Evolutionary conservation across 176 grass and related monocot species (phyloP), one percentile per base, ranked within the genome.

Genomic region (Raddia distichophylla): DNA sequence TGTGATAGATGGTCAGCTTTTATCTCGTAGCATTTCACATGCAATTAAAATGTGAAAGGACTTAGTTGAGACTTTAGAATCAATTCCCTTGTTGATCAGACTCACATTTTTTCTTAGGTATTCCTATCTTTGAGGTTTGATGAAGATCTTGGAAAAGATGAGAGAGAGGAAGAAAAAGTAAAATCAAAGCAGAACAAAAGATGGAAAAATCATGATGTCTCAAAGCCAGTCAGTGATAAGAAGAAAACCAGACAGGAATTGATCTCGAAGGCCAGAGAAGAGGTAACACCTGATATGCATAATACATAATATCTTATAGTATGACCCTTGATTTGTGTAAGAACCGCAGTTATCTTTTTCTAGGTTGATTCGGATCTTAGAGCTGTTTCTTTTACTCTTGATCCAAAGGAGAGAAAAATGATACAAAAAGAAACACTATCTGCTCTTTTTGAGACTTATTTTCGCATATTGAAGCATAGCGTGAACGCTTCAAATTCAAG

Each of bases 51-150:
- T 77, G n/a, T 63, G 9, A n/a, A 42, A 53, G 10, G 34, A 80
- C n/a, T 59, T 60, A 54, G 50, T 74, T 58, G 73, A 61, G 27
- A 27, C 27, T 27, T 27, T 27, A 27, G 46, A 48, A 54, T 77
- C 66, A 71, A 76, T 56, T 60, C 27, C 50, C 6, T 84, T 59
- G 45, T 67, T 81, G 8, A 77, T 42, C 10, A 27, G 73, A 51
- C 18, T 60, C 44, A 69, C 78, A 53, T 69, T 50, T 76, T 60
- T 60, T 78, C 7, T 78, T 78, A 99, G 96, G 93, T 93, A 8
- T 91, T 95, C 80, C 86, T 95, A 43, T 95, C 84, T 77, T 89
- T 99, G 83, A 95, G 82, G 68, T 95, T 99, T 84, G 96, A 99
- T 86, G 93, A 99, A 78, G 89, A 95, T 93, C 22, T 99, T 83